phyloP scores from a whole-genome alignment of 257 asterid genomes.

The Eucommia ulmoides region DNA sequence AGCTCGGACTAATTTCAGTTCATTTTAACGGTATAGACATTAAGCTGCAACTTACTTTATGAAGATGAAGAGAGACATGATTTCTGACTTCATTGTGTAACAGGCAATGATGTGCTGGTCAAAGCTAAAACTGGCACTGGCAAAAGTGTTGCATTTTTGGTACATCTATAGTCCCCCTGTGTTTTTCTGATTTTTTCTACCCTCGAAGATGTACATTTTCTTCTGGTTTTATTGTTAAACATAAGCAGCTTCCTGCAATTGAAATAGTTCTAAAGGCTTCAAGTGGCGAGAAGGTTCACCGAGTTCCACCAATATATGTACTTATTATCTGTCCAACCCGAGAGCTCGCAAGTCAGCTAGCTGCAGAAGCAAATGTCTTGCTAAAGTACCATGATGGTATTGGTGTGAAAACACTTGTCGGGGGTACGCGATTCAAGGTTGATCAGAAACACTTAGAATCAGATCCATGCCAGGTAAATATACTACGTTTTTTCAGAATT shows the following conservation, averaged over 20 bases:
- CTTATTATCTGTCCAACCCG: conserved; percentile 86
- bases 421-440: conserved; percentile 86
- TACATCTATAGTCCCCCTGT: conserved; percentile 18
- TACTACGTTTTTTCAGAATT: no score
- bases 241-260: conserved; percentile 97
- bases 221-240: conserved; percentile 33
- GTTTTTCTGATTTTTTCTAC: conserved; percentile 6
- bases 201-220: no score
- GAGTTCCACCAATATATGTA: conserved; percentile 50
- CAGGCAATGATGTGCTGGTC: conserved; percentile 86
- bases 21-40: no score
- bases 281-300: conserved; percentile 17
- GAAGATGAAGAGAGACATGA: neutral
- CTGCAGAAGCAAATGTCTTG: conserved; percentile 86
- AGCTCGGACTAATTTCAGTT: no score
- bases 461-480: conserved; percentile 63
- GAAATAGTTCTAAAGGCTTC: conserved; percentile 89
- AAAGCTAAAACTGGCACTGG: conserved; percentile 95
- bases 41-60: no score
- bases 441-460: conserved; percentile 72
- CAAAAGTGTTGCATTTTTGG: conserved; percentile 91
- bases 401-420: conserved; percentile 73
- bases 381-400: conserved; percentile 80
- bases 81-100: neutral
- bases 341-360: conserved; percentile 93